Base-by-base conservation (phyloP, 371 early-diverging fungal species). In the Apophysomyces elegans region DNA sequence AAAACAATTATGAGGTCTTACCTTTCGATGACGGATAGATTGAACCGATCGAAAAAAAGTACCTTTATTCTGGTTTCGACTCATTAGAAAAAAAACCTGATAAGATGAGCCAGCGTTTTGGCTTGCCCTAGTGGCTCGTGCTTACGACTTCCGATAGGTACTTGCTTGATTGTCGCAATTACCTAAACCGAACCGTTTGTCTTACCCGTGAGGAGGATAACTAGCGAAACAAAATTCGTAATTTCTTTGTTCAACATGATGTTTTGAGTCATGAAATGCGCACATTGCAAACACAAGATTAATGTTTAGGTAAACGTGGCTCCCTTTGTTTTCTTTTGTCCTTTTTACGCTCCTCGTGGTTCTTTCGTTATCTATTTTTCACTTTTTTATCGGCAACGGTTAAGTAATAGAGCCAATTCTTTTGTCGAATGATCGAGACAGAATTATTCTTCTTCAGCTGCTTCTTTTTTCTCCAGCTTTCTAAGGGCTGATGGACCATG, bases 71-170 rank as follows among this genome's bases (percentile, higher is more conserved):
- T n/a, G 13, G n/a, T 18, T 9, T 50, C 16, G 16, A 21, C 54
- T 21, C 21, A 41, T 41, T 41, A 41, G 41, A 41, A 41, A 41
- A 41, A 41, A 41, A 4, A 13, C 8, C 0, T 41, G 41, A 41
- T 41, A 41, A 41, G 41, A 26, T 26, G 41, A 2, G 41, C 54
- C 54, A 5, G 9, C 16, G 2, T 9, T 11, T 50, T 16, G 21
- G 54, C 54, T 50, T 50, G 21, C 8, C 18, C 21, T 50, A 50
- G 54, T 50, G 54, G 54, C 54, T 50, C 54, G 21, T 50, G 54
- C 54, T 50, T 21, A 26, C 21, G 54, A 7, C 54, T 21, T 50
- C 54, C 54, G 54, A 50, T 50, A 50, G 54, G 54, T 16, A 50
- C 54, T 21, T 21, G 54, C 7, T 11, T 50, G 54, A 50, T 50